Evolutionary conservation across 2,329 filamentous ascomycete genomes (phyloP), one percentile per base, ranked within the genome.

Genomic region (Alternaria hordeiaustralica): DNA sequence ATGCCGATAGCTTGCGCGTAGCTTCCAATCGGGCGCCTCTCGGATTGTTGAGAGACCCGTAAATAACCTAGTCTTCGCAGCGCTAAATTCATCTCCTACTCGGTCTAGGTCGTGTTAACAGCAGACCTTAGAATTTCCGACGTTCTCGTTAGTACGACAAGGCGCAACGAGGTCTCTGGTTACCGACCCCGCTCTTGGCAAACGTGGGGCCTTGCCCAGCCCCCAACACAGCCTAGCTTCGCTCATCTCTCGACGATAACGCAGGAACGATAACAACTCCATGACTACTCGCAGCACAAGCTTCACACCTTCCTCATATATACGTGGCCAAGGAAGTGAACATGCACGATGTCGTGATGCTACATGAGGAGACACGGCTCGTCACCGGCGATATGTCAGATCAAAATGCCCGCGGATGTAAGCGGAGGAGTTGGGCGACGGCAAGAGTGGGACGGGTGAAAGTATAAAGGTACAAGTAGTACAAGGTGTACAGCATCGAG

Each of bases 241-340:
- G 28, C 28, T 5, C 28, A 23, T n/a, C 8, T n/a, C 12, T n/a
- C 28, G 13, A n/a, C 49, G 49, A 51, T 36, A 51, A 51, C 28
- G 49, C 49, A 51, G 28, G 49, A 23, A 51, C 12, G 49, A 36
- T 51, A 36, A 51, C 49, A 36, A 36, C 49, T 36, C 1, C 18
- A n/a, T 36, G 5, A 18, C 12, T 8, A 36, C 49, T 51, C 28
- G 20, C 8, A 51, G 12, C 5, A n/a, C 10, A 6, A 4, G 2
- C 28, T 51, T 15, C 26, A 51, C 28, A 51, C 49, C 49, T 51
- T 51, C 28, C 49, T 33, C 20, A 51, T 21, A 20, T 3, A 23
- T 11, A 2, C 28, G 18, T n/a, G 0, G 28, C 49, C 49, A 36
- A 51, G 49, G 4, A 1, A 5, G 20, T 51, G n/a, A 15, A 1